These are phyloP conservation scores for Barnettozyma vustinii DNA, from an alignment of 805 yeast species.

Conservation along the genomic window DNA sequence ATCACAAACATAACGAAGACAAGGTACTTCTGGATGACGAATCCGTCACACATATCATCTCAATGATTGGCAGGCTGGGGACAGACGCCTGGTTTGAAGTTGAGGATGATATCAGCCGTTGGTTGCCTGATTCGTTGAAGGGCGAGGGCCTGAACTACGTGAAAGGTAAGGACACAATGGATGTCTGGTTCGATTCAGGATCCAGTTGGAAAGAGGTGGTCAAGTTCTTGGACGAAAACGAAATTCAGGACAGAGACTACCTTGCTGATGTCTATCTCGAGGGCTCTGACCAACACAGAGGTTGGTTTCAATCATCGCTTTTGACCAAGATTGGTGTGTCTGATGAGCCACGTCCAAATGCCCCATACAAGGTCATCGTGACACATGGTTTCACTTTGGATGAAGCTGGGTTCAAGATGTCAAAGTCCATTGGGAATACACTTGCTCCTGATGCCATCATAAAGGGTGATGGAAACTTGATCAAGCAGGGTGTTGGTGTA, in stretches of 20 bases:
- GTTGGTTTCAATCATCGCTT: slow-evolving; percentile 96
- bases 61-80: slow-evolving; percentile 51
- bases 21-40: slow-evolving; percentile 56
- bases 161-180: slow-evolving; percentile 90
- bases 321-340: slow-evolving; percentile 62
- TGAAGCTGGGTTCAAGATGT: slow-evolving; percentile 84
- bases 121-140: slow-evolving; percentile 62
- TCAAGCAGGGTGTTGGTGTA: slow-evolving; percentile 64
- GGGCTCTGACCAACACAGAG: slow-evolving; percentile 98
- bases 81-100: slow-evolving; percentile 76
- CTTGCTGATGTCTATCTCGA: slow-evolving; percentile 83
- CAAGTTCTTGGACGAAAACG: slow-evolving; percentile 32
- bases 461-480: slow-evolving; percentile 44
- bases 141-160: slow-evolving; percentile 38
- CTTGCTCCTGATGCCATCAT: slow-evolving; percentile 66
- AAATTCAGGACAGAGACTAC: slow-evolving; percentile 33
- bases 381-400: slow-evolving; percentile 95
- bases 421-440: slow-evolving; percentile 85
- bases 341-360: slow-evolving; percentile 22
- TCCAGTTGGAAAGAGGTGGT: slow-evolving; percentile 74
- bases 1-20: slow-evolving; percentile 47
- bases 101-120: slow-evolving; percentile 47
- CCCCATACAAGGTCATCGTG: slow-evolving; percentile 71
- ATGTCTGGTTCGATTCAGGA: slow-evolving; percentile 99
- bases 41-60: slow-evolving; percentile 53